phyloP scores from a whole-genome alignment of 2,329 filamentous ascomycete species.

The Fusarium transvaalense region DNA sequence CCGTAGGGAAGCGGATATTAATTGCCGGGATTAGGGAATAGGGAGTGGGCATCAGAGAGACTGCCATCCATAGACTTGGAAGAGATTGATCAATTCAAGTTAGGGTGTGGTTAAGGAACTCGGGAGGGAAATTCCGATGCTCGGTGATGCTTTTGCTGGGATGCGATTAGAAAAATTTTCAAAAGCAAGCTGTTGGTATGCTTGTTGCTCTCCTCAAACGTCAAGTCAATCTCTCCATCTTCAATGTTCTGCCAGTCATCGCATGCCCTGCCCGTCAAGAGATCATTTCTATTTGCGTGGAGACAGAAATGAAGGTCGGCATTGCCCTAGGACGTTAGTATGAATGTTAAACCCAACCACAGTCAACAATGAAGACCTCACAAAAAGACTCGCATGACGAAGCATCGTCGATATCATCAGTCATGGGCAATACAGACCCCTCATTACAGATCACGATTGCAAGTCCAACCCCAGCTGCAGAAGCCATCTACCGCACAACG shows the following conservation, averaged over 20 bases:
- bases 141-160: constrained; percentile 3
- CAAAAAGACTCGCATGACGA: constrained; percentile 1
- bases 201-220: background rate
- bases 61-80: background rate
- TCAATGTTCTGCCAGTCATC: background rate
- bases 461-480: background rate
- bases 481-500: constrained; percentile 40
- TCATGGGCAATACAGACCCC: background rate
- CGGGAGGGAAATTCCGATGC: constrained; percentile 9
- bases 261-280: background rate
- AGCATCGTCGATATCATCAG: constrained; percentile 10
- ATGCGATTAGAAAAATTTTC: constrained; percentile 6
- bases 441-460: background rate
- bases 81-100: constrained; percentile 26
- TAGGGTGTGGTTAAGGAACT: constrained; percentile 6
- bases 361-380: constrained; percentile 18
- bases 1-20: constrained; percentile 7
- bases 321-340: background rate
- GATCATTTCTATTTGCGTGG: background rate
- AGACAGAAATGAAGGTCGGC: background rate
- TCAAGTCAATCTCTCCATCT: background rate
- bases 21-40: constrained; percentile 2
- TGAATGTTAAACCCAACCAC: background rate
- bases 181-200: background rate
- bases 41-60: constrained; percentile 20